Evolutionary conservation across 129 eudicot species (phyloP).

Genomic region (Centrapalus pauciflorus): DNA sequence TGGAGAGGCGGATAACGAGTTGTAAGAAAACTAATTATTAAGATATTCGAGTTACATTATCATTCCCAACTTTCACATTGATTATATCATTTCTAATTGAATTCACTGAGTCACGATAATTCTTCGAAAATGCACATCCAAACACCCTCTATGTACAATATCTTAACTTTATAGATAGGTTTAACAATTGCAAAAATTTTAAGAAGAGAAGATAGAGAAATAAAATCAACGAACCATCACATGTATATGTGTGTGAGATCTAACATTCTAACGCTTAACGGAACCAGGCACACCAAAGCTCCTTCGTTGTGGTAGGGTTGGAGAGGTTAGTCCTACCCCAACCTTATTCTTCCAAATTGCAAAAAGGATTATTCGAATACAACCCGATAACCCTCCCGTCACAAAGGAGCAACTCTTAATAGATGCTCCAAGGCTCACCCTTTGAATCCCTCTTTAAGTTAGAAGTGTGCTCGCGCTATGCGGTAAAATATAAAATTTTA

Average conservation of each 20-base stretch:
- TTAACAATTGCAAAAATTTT: neutral
- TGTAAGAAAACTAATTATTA: too few species aligned
- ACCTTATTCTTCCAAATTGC: neutral
- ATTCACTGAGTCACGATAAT: neutral
- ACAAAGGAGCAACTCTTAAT: neutral
- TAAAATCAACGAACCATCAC: neutral
- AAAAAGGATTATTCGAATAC: neutral
- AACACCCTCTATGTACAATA: too few species aligned
- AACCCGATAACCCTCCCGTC: neutral
- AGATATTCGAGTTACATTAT: too few species aligned
- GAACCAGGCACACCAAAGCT: neutral
- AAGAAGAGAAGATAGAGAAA: neutral
- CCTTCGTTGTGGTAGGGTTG: neutral
- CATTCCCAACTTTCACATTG: too few species aligned
- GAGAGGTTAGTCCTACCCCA: neutral
- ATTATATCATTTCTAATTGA: neutral
- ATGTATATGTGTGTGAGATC: neutral
- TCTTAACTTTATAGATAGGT: neutral
- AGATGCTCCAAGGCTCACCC: neutral
- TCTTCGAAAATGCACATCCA: neutral
- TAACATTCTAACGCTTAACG: neutral
- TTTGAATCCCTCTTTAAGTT: neutral
- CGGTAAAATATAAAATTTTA: too few species aligned
- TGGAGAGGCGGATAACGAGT: too few species aligned
- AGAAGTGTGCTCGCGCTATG: too few species aligned